Base-by-base conservation (phyloP, 352 stramenopile genomes). In the Pythium guiyangense region DNA sequence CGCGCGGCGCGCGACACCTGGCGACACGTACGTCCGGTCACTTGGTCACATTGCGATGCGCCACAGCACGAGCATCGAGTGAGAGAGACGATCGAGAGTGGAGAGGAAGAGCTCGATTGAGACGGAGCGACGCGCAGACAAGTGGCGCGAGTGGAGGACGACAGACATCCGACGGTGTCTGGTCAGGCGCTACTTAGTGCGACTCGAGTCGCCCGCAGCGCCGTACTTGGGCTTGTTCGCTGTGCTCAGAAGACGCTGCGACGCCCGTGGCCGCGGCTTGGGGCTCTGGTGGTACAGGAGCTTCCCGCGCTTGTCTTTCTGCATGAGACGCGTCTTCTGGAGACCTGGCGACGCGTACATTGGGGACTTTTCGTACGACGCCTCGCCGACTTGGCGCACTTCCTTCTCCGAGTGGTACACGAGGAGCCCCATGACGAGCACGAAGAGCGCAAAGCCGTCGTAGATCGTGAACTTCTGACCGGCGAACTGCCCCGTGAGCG, bases 321-420 rank as follows among this genome's bases (percentile, higher is more conserved):
- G 74, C 74, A 55, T 90, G 90, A 52, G 91, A 66, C 55, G 31
- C 90, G 79, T 89, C 64, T 84, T 86, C 57, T 90, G 83, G 49
- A 90, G 66, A 34, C 74, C 84, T 40, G 83, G 80, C 43, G 80
- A 93, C 31, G 78, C 71, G 54, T 88, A 89, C 83, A 93, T 90
- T 10, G 80, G 80, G 18, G 83, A 90, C 56, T 88, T 90, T 58
- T 91, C 76, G 90, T 70, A 94, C 90, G 62, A 94, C 8, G 31
- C 31, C 12, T 37, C 31, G 31, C 31, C 31, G 8, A 37, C 31
- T 37, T 37, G 31, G 31, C 29, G 29, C 29, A 34, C 29, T 9
- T 34, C 29, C 8, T 34, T 34, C 29, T 34, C 29, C 88, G 58
- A 22, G 22, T 88, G 90, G 48, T 92, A 69, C 80, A 92, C 92